Base-by-base conservation (phyloP, 208 protist species). In the Leishmania tarentolae region DNA sequence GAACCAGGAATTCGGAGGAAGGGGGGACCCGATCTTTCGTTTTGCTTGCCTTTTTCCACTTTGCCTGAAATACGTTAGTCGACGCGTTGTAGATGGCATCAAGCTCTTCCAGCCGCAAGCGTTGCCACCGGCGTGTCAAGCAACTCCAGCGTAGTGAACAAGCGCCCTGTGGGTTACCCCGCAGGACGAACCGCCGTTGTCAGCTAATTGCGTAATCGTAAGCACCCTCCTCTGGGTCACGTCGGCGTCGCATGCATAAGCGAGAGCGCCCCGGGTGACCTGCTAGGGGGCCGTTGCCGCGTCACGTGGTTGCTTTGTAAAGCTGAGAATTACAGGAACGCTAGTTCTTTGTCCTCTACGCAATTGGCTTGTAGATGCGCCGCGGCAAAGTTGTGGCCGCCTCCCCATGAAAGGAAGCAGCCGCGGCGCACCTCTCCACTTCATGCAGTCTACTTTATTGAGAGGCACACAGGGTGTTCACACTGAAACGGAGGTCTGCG, bases 401-500 rank as follows among this genome's bases (percentile, higher is more conserved):
- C 44, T 76, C 61, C 17, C 70, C 68, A 72, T 80, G 77, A 11
- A 80, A 65, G 17, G 47, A 40, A 84, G 59, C 28, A 78, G 76
- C 8, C n/a, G 56, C 50, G 68, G 71, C 5, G 35, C 7, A 1
- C 42, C 44, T 53, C 9, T 65, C 75, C 6, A 78, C 76, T 15
- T 42, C 6, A 28, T 80, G 59, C n/a, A 78, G 57, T 1, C 61
- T 61, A 7, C 52, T 7, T 28, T 50, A 70, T n/a, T 78, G 61
- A 15, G 81, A 52, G 0, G 76, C 47, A 31, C 76, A 78, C 24
- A 77, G 40, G 21, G 76, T 84, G 76, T 76, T 78, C 40, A 84
- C 37, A 31, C 65, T 81, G 74, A 94, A 91, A 40, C 88, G 88
- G 21, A 91, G 83, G 70, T 90, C 84, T 11, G 76, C 71, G 44